Base-by-base conservation (phyloP, 306 rosid genomes). In the Sicyos baderoa region DNA sequence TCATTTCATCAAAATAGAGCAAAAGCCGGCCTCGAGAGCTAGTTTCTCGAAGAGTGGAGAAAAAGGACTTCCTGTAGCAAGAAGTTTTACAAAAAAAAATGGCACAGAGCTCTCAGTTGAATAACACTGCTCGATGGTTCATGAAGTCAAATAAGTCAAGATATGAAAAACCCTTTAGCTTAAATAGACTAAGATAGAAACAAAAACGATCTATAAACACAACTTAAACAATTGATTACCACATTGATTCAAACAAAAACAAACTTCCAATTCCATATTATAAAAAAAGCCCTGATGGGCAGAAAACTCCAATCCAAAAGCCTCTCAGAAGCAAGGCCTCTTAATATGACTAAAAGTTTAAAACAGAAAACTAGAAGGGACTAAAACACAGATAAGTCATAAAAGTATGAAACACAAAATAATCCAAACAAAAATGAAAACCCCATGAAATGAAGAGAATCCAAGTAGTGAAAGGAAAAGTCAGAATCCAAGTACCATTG, bases 401-500 rank as follows among this genome's bases (percentile, higher is more conserved):
- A 67, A 17, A 74, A 4, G 64, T 60, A 23, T 45, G 12, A 70
- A 53, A 48, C 18, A 22, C 27, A 14, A 47, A 45, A 23, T 13
- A 23, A 13, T 7, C 56, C 48, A 0, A 48, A 66, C 13, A 35
- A 37, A 62, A 37, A 62, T 0, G 50, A 25, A 66, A 49, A 8
- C 1, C 45, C 42, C 57, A 23, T 7, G 40, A 21, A 66, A 55
- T 25, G 9, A 71, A 35, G 11, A 19, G 49, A 35, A 16, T 49
- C 25, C 17, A 56, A 5, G 67, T 19, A 23, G 16, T 27, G 42
- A 76, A 65, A 59, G 48, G 5, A 25, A 73, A 27, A 16, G 63
- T 79, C 74, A 78, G 79, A 81, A 14, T 40, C 51, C 22, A 56
- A 50, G 49, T 93, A 93, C 98, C 98, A 93, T 93, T 70, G 17